Evolutionary conservation across 805 yeast species (phyloP).

Genomic region (Saccharomycopsis fodiens): DNA sequence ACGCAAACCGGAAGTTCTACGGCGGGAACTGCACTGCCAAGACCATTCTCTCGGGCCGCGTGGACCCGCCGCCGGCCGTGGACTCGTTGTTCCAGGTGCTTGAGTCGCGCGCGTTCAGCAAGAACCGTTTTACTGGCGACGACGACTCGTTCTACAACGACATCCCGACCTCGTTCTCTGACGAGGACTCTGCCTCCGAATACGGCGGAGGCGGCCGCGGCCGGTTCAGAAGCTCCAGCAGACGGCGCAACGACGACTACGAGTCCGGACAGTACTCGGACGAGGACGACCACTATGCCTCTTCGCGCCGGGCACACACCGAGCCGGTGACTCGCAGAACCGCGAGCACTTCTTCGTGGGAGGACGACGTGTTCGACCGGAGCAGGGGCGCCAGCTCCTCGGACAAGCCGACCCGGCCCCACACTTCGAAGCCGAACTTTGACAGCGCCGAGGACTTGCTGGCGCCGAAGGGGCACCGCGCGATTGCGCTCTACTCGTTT

Average conservation of each 20-base stretch:
- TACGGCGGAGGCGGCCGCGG: constrained; percentile 29
- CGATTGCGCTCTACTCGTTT: constrained; percentile 82
- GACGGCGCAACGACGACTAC: constrained; percentile 25
- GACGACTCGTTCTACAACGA: constrained; percentile 64
- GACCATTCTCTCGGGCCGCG: constrained; percentile 72
- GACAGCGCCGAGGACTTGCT: constrained; percentile 28
- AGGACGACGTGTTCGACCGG: constrained; percentile 76
- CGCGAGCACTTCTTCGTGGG: constrained; percentile 54
- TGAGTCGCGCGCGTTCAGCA: constrained; percentile 75
- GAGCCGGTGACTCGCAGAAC: constrained; percentile 12
- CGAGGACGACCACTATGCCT: constrained; percentile 21
- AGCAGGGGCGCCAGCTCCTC: constrained; percentile 30
- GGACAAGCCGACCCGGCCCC: constrained; percentile 30
- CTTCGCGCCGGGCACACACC: constrained; percentile 10
- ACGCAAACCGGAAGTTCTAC: constrained; percentile 91
- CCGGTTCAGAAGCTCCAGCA: constrained; percentile 25
- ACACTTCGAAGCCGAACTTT: constrained; percentile 32
- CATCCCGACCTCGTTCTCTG: constrained; percentile 61
- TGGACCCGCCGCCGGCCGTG: constrained; percentile 89
- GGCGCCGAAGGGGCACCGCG: constrained; percentile 50
- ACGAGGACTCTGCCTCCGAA: constrained; percentile 43
- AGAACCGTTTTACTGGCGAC: constrained; percentile 43
- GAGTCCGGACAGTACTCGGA: constrained; percentile 24
- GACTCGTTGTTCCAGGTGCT: constrained; percentile 81
- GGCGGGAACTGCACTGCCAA: constrained; percentile 87